phyloP scores from a whole-genome alignment of 2,329 filamentous ascomycete genomes.

The Lojkania enalia region DNA sequence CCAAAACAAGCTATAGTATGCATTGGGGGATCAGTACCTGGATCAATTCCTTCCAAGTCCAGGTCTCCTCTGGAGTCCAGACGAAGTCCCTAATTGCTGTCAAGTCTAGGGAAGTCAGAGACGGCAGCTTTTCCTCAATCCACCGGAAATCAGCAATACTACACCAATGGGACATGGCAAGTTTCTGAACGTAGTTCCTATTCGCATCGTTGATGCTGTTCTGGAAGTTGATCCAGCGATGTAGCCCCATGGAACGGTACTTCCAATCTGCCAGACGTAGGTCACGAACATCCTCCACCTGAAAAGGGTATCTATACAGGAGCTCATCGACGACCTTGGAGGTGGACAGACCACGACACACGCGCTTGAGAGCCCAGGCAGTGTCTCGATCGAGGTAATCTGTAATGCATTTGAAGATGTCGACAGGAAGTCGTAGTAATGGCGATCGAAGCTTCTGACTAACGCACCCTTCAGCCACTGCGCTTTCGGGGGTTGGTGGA shows the following conservation, averaged over 20 bases:
- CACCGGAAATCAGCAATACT: slow-evolving; percentile 42
- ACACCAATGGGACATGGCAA: slow-evolving; percentile 43
- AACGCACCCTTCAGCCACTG: slow-evolving; percentile 15
- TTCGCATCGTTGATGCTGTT: slow-evolving; percentile 38
- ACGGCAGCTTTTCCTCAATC: slow-evolving; percentile 43
- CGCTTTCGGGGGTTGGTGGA: slow-evolving; percentile 18
- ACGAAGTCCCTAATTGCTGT: slow-evolving; percentile 44
- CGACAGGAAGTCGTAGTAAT: slow-evolving; percentile 38
- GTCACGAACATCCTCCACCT: slow-evolving; percentile 34
- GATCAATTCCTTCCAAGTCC: slow-evolving; percentile 42
- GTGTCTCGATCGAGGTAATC: slow-evolving; percentile 40
- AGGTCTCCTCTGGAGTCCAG: slow-evolving; percentile 42
- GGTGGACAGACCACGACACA: slow-evolving; percentile 36
- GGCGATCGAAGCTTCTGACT: slow-evolving; percentile 22
- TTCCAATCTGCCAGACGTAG: slow-evolving; percentile 41
- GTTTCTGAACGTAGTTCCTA: slow-evolving; percentile 35
- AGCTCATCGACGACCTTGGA: slow-evolving; percentile 36
- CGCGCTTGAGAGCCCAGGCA: slow-evolving; percentile 38
- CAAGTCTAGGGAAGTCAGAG: slow-evolving; percentile 37
- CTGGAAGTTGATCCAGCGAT: slow-evolving; percentile 38
- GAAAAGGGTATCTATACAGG: slow-evolving; percentile 39
- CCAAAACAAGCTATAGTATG: no score
- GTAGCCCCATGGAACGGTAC: slow-evolving; percentile 28
- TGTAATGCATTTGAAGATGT: slow-evolving; percentile 42
- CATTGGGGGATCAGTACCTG: no score